Evolutionary conservation across 169 alveolate species (phyloP), one percentile per base, ranked within the genome.

Genomic region (Plasmodium malariae): DNA sequence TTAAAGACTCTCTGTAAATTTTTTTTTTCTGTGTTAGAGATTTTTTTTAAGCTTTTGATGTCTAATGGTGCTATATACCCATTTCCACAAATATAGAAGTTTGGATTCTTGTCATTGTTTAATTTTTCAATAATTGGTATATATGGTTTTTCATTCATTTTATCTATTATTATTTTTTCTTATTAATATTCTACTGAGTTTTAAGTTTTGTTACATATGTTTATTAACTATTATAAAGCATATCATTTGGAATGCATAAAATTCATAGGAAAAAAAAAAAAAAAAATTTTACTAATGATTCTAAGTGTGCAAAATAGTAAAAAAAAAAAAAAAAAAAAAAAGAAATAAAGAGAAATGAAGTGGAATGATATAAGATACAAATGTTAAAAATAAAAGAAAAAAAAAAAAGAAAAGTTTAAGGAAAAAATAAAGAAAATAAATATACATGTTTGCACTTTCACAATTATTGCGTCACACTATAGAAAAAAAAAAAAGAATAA

Each of bases 21-120:
- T 62, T 76, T 76, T 49, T 76, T 76, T 48, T 76, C 89, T 32
- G 89, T 76, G 26, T 76, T 76, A 21, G 89, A 76, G 43, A 76
- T 76, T 43, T 76, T 76, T 63, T 76, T 76, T 49, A 76, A 76
- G 60, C 62, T 76, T 34, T 76, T 76, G 67, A 76, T 76, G 89
- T 76, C 89, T 63, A 76, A 63, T 62, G 89, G 89, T 30, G 89
- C 89, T 76, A 76, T 76, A 63, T 62, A 76, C 30, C 89, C 89
- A 76, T 76, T 76, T 76, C 89, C 89, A 76, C 89, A 76, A 11
- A 76, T 76, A 62, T 76, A 76, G 45, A 76, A 76, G 21, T 76
- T 76, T 21, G 89, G 89, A 55, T 76, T 76, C 89, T 76, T 76
- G 60, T 76, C 89, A 76, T 55, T 76, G 45, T 76, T 76, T 63